Conservation (phyloP, 164 flowering plant species). For the Pachysandra terminalis region DNA sequence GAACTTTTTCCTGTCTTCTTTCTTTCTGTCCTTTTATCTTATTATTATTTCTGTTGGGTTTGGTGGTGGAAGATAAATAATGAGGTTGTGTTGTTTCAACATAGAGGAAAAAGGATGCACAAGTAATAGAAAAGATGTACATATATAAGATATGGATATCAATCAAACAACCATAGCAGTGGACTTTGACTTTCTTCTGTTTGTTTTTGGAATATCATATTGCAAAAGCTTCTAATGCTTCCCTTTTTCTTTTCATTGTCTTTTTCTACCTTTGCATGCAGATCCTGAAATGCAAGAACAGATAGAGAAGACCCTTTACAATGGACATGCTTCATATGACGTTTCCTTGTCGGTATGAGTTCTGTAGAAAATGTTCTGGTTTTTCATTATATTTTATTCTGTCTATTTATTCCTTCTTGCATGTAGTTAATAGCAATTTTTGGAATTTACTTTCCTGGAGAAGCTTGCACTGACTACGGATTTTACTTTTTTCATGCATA, state of each 20-base stretch:
- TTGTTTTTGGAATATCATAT: not conserved
- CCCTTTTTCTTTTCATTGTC: not conserved
- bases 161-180: not conserved
- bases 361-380: not conserved
- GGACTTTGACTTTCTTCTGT: not conserved
- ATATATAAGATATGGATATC: not conserved
- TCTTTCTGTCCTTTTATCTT: no score
- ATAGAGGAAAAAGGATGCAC: not conserved
- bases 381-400: not conserved
- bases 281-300: slow-evolving; percentile 75
- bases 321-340: slow-evolving; percentile 70
- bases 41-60: no score
- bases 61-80: not conserved
- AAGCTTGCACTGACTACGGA: not conserved
- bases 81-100: not conserved
- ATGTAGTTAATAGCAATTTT: not conserved
- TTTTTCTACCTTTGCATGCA: slow-evolving; percentile 26
- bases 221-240: slow-evolving; percentile 1
- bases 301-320: slow-evolving; percentile 51
- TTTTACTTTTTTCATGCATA: slow-evolving; percentile 25
- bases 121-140: not conserved
- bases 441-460: not conserved
- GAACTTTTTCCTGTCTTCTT: no score
- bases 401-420: not conserved
- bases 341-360: slow-evolving; percentile 67